Evolutionary conservation across 2,329 filamentous ascomycete genomes (phyloP).

Genomic region (Neonectria neomacrospora): DNA sequence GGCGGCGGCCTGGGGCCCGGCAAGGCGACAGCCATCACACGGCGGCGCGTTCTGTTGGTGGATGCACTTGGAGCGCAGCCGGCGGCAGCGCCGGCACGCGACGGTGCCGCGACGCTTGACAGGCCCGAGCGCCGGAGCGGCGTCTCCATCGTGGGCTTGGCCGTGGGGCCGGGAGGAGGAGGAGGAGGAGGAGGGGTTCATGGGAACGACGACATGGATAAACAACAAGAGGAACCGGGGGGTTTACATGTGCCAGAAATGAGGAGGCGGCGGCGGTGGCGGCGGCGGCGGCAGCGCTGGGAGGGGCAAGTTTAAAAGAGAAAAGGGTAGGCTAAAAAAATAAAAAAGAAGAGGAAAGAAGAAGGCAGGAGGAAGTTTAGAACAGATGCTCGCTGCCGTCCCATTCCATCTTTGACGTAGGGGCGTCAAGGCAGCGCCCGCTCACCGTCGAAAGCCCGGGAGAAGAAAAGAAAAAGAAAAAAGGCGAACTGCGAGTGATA

Average conservation of each 20-base stretch:
- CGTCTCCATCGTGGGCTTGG: background rate
- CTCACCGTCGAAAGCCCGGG: background rate
- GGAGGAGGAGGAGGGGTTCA: background rate
- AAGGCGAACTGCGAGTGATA: background rate
- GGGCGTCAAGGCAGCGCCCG: background rate
- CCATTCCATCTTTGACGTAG: no score
- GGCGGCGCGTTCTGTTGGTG: slow-evolving; percentile 31
- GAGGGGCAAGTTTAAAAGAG: background rate
- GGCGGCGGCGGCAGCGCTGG: no score
- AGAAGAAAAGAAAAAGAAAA: no score
- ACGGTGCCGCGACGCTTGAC: slow-evolving; percentile 34
- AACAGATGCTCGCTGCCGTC: background rate
- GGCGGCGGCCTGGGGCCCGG: slow-evolving; percentile 21
- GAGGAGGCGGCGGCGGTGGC: no score
- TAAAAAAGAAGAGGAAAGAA: background rate
- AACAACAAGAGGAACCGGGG: background rate
- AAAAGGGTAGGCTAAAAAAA: background rate
- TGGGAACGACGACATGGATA: background rate
- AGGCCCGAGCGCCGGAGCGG: background rate
- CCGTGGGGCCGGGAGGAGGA: background rate
- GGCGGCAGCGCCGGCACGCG: slow-evolving; percentile 42
- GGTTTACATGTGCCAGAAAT: background rate
- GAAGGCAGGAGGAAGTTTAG: background rate
- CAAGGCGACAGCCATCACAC: slow-evolving; percentile 34
- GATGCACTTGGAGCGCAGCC: slow-evolving; percentile 39